Percentiles rank a stretch among this genome's conserved stretches.
Evolutionary conservation across 441 rosid species (phyloP).

Genomic region (Erodium chrysanthum): DNA sequence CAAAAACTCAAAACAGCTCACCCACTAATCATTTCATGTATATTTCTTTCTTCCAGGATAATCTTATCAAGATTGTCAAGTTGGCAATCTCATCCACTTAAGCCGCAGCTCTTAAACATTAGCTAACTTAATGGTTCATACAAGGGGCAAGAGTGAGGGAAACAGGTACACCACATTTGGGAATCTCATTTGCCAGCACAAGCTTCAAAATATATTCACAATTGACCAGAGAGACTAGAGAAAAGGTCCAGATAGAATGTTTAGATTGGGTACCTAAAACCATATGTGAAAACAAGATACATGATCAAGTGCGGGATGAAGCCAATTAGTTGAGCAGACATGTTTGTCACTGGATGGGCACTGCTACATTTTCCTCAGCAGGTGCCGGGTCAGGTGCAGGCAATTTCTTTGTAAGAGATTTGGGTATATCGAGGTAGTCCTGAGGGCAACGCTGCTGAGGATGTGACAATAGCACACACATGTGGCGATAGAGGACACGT

Average conservation of each 20-base stretch:
- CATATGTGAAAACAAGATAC: not conserved
- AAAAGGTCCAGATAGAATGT: not conserved
- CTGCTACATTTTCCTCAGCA: constrained; percentile 35
- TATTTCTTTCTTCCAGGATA: too few species aligned
- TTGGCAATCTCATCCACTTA: too few species aligned
- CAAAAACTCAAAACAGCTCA: too few species aligned
- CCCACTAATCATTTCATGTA: too few species aligned
- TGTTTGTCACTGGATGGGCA: constrained; percentile 38
- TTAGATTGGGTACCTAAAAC: not conserved
- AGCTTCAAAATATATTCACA: not conserved
- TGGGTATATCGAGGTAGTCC: constrained; percentile 66
- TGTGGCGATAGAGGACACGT: constrained; percentile 51
- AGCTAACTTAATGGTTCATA: too few species aligned
- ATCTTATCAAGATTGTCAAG: too few species aligned
- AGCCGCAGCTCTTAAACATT: too few species aligned
- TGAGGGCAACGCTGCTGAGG: constrained; percentile 84
- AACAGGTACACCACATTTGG: too few species aligned
- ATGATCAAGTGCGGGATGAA: constrained; percentile 3
- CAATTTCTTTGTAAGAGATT: constrained; percentile 53
- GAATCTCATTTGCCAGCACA: too few species aligned
- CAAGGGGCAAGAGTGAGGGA: too few species aligned
- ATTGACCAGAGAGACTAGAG: not conserved
- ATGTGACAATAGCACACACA: constrained; percentile 57
- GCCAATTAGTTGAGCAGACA: not conserved
- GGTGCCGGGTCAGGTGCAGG: constrained; percentile 35